phyloP scores from a whole-genome alignment of 495 filamentous ascomycete species.

The Aeminium ludgeri region DNA sequence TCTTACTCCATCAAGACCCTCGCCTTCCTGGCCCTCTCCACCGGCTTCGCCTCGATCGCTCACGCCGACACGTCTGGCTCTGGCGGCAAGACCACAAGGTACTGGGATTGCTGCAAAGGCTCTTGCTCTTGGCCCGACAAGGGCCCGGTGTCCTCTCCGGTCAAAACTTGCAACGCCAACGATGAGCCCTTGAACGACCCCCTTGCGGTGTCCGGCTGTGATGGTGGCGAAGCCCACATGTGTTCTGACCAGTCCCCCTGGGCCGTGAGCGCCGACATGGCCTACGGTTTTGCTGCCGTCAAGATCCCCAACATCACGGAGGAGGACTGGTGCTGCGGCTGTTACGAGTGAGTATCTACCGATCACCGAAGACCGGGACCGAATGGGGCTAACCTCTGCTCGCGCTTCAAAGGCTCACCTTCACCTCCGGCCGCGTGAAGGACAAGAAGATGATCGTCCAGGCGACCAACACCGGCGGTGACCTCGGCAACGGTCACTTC shows the following conservation, averaged over 20 bases:
- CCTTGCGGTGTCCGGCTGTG: conserved; percentile 28
- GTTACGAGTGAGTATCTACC: conserved; percentile 50
- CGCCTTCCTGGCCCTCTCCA: conserved; percentile 43
- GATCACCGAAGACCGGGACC: conserved; percentile 35
- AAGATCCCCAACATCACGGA: conserved; percentile 36
- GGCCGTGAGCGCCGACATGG: conserved; percentile 37
- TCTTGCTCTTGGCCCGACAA: conserved; percentile 47
- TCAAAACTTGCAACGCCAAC: conserved; percentile 39
- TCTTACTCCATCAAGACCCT: conserved; percentile 40
- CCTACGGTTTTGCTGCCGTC: conserved; percentile 51
- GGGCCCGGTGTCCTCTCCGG: conserved; percentile 31
- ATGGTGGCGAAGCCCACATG: conserved; percentile 43
- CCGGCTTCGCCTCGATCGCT: conserved; percentile 15
- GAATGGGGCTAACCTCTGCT: conserved; percentile 22
- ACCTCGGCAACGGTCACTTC: conserved; percentile 43
- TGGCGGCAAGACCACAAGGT: conserved; percentile 40
- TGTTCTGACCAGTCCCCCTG: conserved; percentile 46
- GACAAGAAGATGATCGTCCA: conserved; percentile 53
- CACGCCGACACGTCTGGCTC: conserved; percentile 11
- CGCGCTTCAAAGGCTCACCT: conserved; percentile 23
- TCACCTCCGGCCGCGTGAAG: conserved; percentile 36
- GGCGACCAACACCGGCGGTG: conserved; percentile 48
- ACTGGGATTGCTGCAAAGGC: conserved; percentile 60
- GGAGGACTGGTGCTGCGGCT: conserved; percentile 46
- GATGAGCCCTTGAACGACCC: conserved; percentile 31